Evolutionary conservation across 345 rosid genomes (phyloP).

Genomic region (Lumnitzera racemosa): DNA sequence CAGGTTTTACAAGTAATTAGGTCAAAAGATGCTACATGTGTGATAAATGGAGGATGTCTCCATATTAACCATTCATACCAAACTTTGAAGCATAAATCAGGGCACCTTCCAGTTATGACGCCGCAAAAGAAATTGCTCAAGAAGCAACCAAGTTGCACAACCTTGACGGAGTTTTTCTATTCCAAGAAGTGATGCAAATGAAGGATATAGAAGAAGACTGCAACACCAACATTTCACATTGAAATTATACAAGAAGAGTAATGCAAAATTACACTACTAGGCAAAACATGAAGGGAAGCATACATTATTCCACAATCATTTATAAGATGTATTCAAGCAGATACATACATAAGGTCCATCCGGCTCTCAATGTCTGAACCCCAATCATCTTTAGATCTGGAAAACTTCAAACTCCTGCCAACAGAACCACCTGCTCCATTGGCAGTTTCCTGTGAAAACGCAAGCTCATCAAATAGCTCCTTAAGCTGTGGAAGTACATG

Average conservation of each 20-base stretch:
- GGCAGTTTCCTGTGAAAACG: slow-evolving; percentile 68
- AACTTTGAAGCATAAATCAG: slow-evolving; percentile 6
- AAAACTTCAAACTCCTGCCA: slow-evolving; percentile 36
- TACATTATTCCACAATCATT: neutral
- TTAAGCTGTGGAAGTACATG: slow-evolving; percentile 90
- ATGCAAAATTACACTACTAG: slow-evolving; percentile 5
- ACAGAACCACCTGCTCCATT: slow-evolving; percentile 40
- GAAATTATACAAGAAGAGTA: neutral
- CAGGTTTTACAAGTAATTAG: neutral
- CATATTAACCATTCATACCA: slow-evolving; percentile 2
- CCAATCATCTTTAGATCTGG: slow-evolving; percentile 33
- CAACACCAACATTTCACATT: slow-evolving; percentile 4
- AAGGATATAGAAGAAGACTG: slow-evolving; percentile 92
- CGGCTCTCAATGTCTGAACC: slow-evolving; percentile 69
- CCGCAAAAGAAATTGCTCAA: slow-evolving; percentile 82
- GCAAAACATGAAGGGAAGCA: slow-evolving; percentile 6
- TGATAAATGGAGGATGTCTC: no score
- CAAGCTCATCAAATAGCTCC: slow-evolving; percentile 88
- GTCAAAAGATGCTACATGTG: no score
- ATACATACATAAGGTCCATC: slow-evolving; percentile 89
- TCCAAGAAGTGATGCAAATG: slow-evolving; percentile 84
- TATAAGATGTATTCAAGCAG: neutral
- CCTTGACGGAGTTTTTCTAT: slow-evolving; percentile 88
- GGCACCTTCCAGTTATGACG: slow-evolving; percentile 86
- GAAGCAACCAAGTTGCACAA: slow-evolving; percentile 95